phyloP scores from a whole-genome alignment of 1,139 yeast genomes.

The Debaryomyces subglobosus region DNA sequence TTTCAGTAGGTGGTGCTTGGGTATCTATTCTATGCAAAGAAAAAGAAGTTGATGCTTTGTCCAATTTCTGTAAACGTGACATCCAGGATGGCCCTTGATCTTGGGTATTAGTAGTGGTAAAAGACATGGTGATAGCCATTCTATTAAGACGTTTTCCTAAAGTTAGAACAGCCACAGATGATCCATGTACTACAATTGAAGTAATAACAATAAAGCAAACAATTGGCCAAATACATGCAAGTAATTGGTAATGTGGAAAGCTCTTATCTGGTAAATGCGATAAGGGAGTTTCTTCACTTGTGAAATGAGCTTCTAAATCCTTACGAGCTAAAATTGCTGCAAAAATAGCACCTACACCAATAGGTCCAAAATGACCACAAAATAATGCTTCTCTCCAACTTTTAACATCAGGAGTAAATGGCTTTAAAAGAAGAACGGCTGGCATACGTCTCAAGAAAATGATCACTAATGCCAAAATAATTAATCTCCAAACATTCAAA shows the following conservation, averaged over 20 bases:
- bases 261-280: slow-evolving; percentile 54
- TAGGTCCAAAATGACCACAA: slow-evolving; percentile 98
- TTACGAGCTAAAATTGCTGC: slow-evolving; percentile 84
- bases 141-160: slow-evolving; percentile 88
- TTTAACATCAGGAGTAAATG: slow-evolving; percentile 86
- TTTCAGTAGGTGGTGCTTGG: slow-evolving; percentile 28
- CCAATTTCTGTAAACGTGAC: slow-evolving; percentile 80
- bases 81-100: slow-evolving; percentile 76
- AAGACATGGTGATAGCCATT: slow-evolving; percentile 90
- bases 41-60: slow-evolving; percentile 69
- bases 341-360: slow-evolving; percentile 96
- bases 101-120: slow-evolving; percentile 70
- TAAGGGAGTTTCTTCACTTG: slow-evolving; percentile 64
- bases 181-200: slow-evolving; percentile 92
- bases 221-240: slow-evolving; percentile 87
- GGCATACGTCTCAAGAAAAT: slow-evolving; percentile 87
- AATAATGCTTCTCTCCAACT: slow-evolving; percentile 95
- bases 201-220: slow-evolving; percentile 83
- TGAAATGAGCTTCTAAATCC: slow-evolving; percentile 64
- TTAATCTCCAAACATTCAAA: slow-evolving; percentile 79
- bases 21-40: slow-evolving; percentile 84
- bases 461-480: slow-evolving; percentile 79
- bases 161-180: slow-evolving; percentile 92
- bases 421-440: slow-evolving; percentile 76
- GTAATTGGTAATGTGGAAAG: slow-evolving; percentile 65